Evolutionary conservation across 202 grass and related monocot genomes (phyloP), one percentile per base, ranked within the genome.

Genomic region (Saccharum hybrid): DNA sequence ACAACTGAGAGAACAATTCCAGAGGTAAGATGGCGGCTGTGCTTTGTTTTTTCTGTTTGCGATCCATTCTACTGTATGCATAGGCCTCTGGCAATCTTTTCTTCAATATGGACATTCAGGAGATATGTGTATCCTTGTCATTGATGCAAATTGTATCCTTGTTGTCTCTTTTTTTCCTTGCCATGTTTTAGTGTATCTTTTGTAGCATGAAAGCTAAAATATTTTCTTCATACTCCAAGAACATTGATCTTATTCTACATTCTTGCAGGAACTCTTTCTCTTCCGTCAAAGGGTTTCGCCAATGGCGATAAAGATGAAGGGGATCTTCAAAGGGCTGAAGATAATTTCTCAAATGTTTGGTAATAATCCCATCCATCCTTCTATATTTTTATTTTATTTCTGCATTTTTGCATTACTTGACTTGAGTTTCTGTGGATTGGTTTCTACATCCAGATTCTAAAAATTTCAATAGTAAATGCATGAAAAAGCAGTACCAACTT

Each of bases 231-330:
- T 12, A 18, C 10, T 76, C 6, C 1, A 9, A 41, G 40, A 62
- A 70, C 42, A 52, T 68, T 52, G 8, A 39, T 88, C 61, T 79
- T 74, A 84, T 51, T 41, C 60, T 41, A 33, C n/a, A 71, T 86
- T 80, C 36, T 80, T 77, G 68, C 71, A 84, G 88, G 88, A 80
- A 26, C 36, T 70, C 12, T 77, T 77, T 75, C 12, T 85, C 72
- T 81, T 39, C 12, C 31, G 46, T 36, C 37, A 33, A 75, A 75
- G 70, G 3, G 38, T 30, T n/a, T 65, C 40, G 15, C 8, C 42
- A 48, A 79, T 91, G 89, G 82, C 86, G 51, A 88, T 81, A 76
- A 91, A 88, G 68, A 88, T 91, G 89, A 91, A 91, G 78, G 82
- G 89, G 2, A 88, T 91, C 60, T 85, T 91, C 51, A 91, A 82